Conservation (phyloP, 768 basidiomycete genomes). For the Udeniomyces megalosporus region DNA sequence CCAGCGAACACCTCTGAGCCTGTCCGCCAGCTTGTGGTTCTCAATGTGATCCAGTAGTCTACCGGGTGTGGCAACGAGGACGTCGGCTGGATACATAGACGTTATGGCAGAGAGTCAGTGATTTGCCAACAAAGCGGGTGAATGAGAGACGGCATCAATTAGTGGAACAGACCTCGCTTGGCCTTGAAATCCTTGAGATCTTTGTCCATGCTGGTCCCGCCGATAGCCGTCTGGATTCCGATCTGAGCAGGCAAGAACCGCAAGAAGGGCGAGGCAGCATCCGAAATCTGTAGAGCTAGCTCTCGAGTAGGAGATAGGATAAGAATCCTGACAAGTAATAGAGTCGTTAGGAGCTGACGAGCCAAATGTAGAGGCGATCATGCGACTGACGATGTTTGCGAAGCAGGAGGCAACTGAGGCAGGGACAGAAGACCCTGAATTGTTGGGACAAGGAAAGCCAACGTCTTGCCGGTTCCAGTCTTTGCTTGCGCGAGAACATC, state of each 20-base stretch:
- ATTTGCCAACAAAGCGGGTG: too few relatives aligned
- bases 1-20: slow-evolving; percentile 23
- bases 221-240: slow-evolving; percentile 28
- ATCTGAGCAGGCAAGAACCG: slow-evolving; percentile 30
- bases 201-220: slow-evolving; percentile 11
- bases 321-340: slow-evolving; percentile 24
- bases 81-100: slow-evolving; percentile 22
- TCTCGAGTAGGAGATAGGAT: slow-evolving; percentile 34
- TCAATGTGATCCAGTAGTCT: slow-evolving; percentile 31
- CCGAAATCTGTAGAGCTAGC: slow-evolving; percentile 18
- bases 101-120: too few relatives aligned
- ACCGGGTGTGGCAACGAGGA: slow-evolving; percentile 34
- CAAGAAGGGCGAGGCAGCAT: background rate
- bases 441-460: slow-evolving; percentile 33
- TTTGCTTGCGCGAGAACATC: slow-evolving; percentile 22
- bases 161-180: too few relatives aligned
- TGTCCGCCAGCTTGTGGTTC: slow-evolving; percentile 29
- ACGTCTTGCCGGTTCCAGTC: slow-evolving; percentile 45
- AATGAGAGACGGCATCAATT: too few relatives aligned
- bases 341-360: too few relatives aligned
- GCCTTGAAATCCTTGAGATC: background rate
- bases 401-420: slow-evolving; percentile 15
- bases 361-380: too few relatives aligned
- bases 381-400: background rate
- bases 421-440: slow-evolving; percentile 27